Conservation (phyloP, 2,329 filamentous ascomycete genomes). For the Monosporascus sp. region DNA sequence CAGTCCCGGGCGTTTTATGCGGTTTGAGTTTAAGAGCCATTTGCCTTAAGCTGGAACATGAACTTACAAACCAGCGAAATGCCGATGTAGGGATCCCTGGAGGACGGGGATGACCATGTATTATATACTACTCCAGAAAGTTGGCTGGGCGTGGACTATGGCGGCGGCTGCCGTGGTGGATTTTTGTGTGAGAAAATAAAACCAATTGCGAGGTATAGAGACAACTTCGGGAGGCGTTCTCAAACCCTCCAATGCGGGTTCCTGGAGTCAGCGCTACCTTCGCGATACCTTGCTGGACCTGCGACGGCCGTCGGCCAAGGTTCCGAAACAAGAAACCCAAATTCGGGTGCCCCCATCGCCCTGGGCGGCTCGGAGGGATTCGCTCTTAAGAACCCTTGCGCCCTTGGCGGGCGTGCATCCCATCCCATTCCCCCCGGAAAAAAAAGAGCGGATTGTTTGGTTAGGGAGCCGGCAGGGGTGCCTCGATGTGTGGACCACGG, state of each 20-base stretch:
- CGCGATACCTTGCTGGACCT: neutral
- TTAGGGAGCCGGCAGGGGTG: neutral
- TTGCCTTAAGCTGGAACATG: too few relatives aligned
- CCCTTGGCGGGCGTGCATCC: slow-evolving; percentile 12
- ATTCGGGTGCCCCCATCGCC: slow-evolving; percentile 1
- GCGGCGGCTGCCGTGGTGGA: too few relatives aligned
- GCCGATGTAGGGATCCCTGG: neutral
- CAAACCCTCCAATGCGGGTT: neutral
- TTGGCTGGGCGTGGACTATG: too few relatives aligned
- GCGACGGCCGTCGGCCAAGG: neutral
- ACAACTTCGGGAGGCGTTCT: neutral
- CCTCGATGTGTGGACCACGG: neutral
- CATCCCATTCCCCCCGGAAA: neutral
- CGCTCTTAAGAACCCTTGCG: slow-evolving; percentile 22
- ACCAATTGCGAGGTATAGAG: neutral
- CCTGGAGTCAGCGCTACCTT: neutral
- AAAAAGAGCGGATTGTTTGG: neutral
- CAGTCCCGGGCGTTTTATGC: neutral
- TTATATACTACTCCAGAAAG: too few relatives aligned
- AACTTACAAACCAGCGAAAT: neutral
- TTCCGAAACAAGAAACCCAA: slow-evolving; percentile 4
- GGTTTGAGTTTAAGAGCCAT: neutral
- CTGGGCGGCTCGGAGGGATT: slow-evolving; percentile 27
- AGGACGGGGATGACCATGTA: too few relatives aligned
- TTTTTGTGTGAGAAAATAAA: too few relatives aligned